These are phyloP conservation scores for Capronia coronata DNA, from an alignment of 2,329 filamentous ascomycete species.

Conservation along the genomic window DNA sequence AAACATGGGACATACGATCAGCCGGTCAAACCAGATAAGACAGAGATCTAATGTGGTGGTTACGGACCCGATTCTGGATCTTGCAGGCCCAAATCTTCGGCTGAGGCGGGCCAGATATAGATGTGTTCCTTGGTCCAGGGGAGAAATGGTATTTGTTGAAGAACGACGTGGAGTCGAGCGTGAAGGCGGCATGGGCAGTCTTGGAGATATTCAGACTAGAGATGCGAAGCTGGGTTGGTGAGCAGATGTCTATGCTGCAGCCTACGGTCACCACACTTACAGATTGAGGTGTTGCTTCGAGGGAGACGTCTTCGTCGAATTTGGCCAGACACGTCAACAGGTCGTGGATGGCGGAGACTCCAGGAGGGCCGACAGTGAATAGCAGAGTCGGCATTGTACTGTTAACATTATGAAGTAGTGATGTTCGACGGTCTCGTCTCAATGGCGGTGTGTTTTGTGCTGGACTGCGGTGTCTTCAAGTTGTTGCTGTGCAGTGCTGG, in stretches of 20 bases:
- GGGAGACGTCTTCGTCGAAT: slow-evolving; percentile 57
- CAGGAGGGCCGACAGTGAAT: slow-evolving; percentile 53
- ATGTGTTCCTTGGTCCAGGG: slow-evolving; percentile 7
- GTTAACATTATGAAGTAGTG: neutral
- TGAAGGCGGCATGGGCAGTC: slow-evolving; percentile 57
- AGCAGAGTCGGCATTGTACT: slow-evolving; percentile 34
- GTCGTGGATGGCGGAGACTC: slow-evolving; percentile 53
- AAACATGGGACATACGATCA: neutral
- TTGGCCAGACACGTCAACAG: slow-evolving; percentile 55
- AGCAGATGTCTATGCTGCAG: neutral
- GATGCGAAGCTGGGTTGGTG: slow-evolving; percentile 47
- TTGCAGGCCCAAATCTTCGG: slow-evolving; percentile 26
- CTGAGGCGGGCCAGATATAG: slow-evolving; percentile 7
- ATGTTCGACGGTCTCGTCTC: too few relatives aligned
- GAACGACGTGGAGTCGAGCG: slow-evolving; percentile 50
- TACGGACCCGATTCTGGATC: slow-evolving; percentile 26
- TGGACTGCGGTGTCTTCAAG: too few relatives aligned
- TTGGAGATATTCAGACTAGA: slow-evolving; percentile 58
- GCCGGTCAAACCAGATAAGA: neutral
- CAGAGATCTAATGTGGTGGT: neutral
- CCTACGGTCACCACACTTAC: slow-evolving; percentile 36
- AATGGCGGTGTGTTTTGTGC: too few relatives aligned
- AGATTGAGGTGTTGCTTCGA: slow-evolving; percentile 55
- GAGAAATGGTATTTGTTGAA: slow-evolving; percentile 55
- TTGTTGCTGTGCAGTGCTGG: neutral